Percentiles rank a stretch among this genome's conserved stretches.
phyloP scores from a whole-genome alignment of 805 yeast genomes.

The Suhomyces kilbournensis region DNA sequence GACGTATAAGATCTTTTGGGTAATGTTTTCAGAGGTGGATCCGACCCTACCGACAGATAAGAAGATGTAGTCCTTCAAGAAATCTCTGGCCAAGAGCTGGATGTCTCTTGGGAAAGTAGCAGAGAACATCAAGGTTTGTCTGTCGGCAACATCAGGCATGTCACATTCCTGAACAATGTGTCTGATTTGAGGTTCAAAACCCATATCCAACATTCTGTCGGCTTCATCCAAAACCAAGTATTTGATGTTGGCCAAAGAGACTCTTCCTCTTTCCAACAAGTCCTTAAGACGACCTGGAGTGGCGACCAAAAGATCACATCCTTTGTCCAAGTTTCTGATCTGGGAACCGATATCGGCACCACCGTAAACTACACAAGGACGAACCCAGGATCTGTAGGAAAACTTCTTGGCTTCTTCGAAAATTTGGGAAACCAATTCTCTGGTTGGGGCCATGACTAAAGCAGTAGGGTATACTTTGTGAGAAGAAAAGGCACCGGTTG shows the following conservation, averaged over 20 bases:
- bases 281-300: constrained; percentile 99
- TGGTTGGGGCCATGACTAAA: constrained; percentile 95
- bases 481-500: constrained; percentile 52
- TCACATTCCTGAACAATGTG: constrained; percentile 96
- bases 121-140: constrained; percentile 98
- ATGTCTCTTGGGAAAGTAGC: constrained; percentile 99
- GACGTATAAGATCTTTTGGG: constrained; percentile 88
- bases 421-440: constrained; percentile 97
- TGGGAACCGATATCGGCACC: constrained; percentile 94
- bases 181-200: constrained; percentile 99
- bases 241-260: constrained; percentile 84
- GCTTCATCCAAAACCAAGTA: constrained; percentile 97
- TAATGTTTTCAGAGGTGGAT: constrained; percentile 96
- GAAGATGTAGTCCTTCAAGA: constrained; percentile 92
- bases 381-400: constrained; percentile 97
- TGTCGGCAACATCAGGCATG: constrained; percentile 86
- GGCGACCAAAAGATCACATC: constrained; percentile 95
- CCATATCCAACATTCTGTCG: constrained; percentile 99
- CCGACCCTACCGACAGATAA: constrained; percentile 98
- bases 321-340: constrained; percentile 82
- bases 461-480: constrained; percentile 92
- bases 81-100: constrained; percentile 95
- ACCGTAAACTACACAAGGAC: constrained; percentile 95
- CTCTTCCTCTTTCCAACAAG: constrained; percentile 89
- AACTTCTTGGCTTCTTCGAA: constrained; percentile 94